Conservation (phyloP, 2,329 filamentous ascomycete genomes). For the Trichoderma breve region DNA sequence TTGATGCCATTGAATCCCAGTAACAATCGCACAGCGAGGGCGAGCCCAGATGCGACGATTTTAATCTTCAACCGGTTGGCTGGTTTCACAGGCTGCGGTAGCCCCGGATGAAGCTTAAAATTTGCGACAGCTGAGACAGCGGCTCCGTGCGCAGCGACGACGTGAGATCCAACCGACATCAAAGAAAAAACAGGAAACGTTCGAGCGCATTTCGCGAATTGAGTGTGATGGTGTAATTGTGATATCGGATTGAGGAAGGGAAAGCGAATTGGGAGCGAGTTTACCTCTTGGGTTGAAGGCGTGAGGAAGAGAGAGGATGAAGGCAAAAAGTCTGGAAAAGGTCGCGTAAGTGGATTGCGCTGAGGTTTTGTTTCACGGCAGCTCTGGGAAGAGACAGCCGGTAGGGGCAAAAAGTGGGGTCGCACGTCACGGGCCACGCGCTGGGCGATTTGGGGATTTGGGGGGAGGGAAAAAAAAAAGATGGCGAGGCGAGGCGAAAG, state of each 20-base stretch:
- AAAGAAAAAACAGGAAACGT: background rate
- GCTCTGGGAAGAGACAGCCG: conserved; percentile 12
- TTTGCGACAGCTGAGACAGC: conserved; percentile 4
- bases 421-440: conserved; percentile 26
- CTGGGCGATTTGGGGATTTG: conserved; percentile 4
- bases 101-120: background rate
- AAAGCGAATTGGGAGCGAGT: conserved; percentile 5
- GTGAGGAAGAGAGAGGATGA: conserved; percentile 7
- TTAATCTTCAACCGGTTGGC: background rate
- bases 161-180: background rate
- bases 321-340: conserved; percentile 19
- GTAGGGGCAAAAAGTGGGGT: conserved; percentile 23
- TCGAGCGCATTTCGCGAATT: conserved; percentile 2
- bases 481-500: conserved; percentile 9
- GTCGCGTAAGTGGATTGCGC: conserved; percentile 27
- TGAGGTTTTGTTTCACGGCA: conserved; percentile 29
- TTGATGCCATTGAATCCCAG: background rate
- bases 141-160: background rate
- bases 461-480: background rate
- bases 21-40: background rate
- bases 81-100: background rate
- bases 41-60: background rate
- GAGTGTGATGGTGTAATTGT: background rate
- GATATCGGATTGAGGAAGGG: background rate
- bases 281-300: conserved; percentile 19